Conservation (phyloP, 179 eudicot genomes). For the Silene vulgaris region DNA sequence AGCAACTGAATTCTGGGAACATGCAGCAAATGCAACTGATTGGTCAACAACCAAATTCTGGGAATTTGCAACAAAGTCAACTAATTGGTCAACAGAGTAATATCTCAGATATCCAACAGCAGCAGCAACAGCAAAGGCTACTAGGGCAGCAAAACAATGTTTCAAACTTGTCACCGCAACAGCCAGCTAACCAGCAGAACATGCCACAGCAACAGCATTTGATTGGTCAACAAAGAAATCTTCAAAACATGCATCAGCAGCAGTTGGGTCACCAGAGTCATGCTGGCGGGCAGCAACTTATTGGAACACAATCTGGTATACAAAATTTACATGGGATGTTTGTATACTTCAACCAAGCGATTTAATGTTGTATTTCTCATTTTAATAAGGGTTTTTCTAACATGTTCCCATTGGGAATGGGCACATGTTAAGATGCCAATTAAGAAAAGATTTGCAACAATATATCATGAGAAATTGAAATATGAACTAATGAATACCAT, state of each 20-base stretch:
- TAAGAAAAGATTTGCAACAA: too few species aligned
- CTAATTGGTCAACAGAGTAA: conserved; percentile 57
- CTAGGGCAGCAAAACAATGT: conserved; percentile 59
- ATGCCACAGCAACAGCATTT: conserved; percentile 45
- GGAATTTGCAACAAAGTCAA: conserved; percentile 32
- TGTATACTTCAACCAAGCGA: not conserved
- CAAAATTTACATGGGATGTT: not conserved
- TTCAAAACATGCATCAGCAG: conserved; percentile 59
- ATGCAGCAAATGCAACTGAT: conserved; percentile 10
- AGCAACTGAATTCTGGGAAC: conserved; percentile 1
- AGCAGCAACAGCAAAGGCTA: conserved; percentile 45
- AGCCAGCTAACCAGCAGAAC: conserved; percentile 40
- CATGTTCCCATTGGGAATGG: too few species aligned
- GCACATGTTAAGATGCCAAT: too few species aligned
- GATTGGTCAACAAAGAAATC: conserved; percentile 54
- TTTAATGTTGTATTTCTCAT: not conserved
- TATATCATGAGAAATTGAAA: too few species aligned
- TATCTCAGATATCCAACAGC: conserved; percentile 54
- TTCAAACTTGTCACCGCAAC: conserved; percentile 52
- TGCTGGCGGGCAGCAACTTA: conserved; percentile 50
- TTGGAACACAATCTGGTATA: conserved; percentile 59
- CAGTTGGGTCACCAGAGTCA: conserved; percentile 58
- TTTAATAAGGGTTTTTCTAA: too few species aligned
- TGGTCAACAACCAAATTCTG: conserved; percentile 5
- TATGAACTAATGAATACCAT: too few species aligned